Conservation (phyloP, 2,329 filamentous ascomycete species). For the Diaporthe citriasiana region DNA sequence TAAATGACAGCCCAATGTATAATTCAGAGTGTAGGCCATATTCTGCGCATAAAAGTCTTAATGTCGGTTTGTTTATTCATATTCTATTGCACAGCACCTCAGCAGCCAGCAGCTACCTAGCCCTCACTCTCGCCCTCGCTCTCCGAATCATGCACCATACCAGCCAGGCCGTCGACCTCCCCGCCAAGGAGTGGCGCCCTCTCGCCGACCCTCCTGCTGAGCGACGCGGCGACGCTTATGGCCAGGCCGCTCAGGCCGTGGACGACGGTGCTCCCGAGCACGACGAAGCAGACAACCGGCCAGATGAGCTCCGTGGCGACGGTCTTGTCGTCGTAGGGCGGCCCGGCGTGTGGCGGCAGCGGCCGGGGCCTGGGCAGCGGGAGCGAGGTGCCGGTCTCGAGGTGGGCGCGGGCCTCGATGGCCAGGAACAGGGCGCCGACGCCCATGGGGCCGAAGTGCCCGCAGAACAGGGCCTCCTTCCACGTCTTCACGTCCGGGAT, state of each 20-base stretch:
- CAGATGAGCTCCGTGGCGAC: constrained; percentile 38
- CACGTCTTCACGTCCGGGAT: constrained; percentile 42
- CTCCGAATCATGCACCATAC: constrained; percentile 36
- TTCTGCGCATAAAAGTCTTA: background rate
- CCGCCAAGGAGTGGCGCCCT: constrained; percentile 33
- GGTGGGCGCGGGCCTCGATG: constrained; percentile 41
- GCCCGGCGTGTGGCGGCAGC: background rate
- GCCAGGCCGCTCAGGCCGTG: constrained; percentile 39
- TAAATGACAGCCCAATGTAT: background rate
- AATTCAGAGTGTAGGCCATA: too few relatives aligned
- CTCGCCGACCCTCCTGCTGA: constrained; percentile 30
- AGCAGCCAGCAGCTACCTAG: background rate
- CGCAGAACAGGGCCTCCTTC: constrained; percentile 47
- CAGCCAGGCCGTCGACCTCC: constrained; percentile 24
- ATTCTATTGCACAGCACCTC: background rate
- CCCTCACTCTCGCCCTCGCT: background rate
- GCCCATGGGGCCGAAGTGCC: constrained; percentile 50
- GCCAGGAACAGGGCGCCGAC: constrained; percentile 48
- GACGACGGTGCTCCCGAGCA: constrained; percentile 39
- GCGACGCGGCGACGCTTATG: constrained; percentile 32
- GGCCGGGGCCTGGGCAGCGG: constrained; percentile 31
- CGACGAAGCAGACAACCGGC: constrained; percentile 38
- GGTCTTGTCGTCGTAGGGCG: constrained; percentile 28
- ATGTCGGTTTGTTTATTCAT: background rate
- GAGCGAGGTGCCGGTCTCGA: constrained; percentile 36